phyloP scores from a whole-genome alignment of 345 rosid genomes.

The Euphorbia pulcherrima region DNA sequence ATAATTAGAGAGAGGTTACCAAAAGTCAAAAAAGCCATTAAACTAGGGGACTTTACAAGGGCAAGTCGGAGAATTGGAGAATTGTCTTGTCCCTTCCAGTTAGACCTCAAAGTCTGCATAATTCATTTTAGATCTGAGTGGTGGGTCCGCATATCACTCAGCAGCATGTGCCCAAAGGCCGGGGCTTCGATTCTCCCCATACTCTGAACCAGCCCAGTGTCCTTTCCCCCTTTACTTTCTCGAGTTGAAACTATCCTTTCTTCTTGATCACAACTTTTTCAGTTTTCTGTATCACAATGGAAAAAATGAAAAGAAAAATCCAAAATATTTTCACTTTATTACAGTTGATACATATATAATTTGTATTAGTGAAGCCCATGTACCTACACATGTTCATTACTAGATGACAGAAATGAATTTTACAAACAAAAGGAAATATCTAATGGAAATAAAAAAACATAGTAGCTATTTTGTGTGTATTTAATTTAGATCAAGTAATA shows the following conservation, averaged over 20 bases:
- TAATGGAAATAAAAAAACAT: neutral
- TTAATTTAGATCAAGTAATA: neutral
- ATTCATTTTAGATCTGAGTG: conserved; percentile 17
- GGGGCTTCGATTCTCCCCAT: conserved; percentile 36
- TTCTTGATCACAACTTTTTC: conserved; percentile 7
- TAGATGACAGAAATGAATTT: neutral
- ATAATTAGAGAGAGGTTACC: neutral
- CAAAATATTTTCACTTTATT: too few species aligned
- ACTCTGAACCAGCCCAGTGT: conserved; percentile 19
- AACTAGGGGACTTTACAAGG: conserved; percentile 1
- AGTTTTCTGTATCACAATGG: neutral
- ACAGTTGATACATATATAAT: neutral
- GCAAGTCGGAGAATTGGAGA: conserved; percentile 10
- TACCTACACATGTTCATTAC: neutral
- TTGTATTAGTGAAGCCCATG: neutral
- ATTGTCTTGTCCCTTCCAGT: conserved; percentile 25
- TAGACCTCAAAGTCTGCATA: conserved; percentile 6
- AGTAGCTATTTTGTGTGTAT: neutral
- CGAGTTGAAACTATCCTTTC: conserved; percentile 15
- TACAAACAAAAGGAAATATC: neutral
- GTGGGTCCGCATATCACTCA: conserved; percentile 32
- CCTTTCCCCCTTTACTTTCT: conserved; percentile 20
- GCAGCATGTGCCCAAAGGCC: conserved; percentile 58
- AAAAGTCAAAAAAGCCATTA: conserved; percentile 9
- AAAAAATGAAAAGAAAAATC: neutral